Evolutionary conservation across 495 filamentous ascomycete genomes (phyloP).

Genomic region (Extremus antarcticus): DNA sequence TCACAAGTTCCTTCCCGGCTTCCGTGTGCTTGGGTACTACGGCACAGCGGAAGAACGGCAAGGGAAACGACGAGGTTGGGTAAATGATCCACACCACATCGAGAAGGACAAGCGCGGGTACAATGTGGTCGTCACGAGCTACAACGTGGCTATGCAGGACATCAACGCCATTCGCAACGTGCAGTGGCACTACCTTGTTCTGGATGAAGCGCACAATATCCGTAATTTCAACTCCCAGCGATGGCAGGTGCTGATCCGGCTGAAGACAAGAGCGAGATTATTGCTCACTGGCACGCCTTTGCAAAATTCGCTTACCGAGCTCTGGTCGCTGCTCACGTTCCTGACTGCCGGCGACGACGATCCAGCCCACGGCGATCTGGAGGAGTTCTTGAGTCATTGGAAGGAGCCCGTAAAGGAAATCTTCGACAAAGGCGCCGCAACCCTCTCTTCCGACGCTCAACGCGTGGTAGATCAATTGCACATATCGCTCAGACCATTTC

Average conservation of each 20-base stretch:
- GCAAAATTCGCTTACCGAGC: conserved; percentile 91
- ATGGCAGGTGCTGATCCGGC: conserved; percentile 89
- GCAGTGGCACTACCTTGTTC: conserved; percentile 96
- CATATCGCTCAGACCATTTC: conserved; percentile 81
- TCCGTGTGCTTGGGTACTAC: conserved; percentile 97
- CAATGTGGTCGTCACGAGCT: conserved; percentile 96
- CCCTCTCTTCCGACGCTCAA: conserved; percentile 85
- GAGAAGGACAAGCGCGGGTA: conserved; percentile 49
- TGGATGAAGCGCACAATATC: conserved; percentile 99
- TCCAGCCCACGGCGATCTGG: conserved; percentile 52
- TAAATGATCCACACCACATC: conserved; percentile 43
- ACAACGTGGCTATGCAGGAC: conserved; percentile 90
- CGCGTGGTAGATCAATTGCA: conserved; percentile 84
- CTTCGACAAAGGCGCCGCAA: conserved; percentile 82
- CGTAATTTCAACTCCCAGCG: conserved; percentile 97
- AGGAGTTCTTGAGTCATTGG: conserved; percentile 91
- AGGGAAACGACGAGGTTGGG: conserved; percentile 83
- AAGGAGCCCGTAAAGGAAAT: conserved; percentile 88
- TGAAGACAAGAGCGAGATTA: conserved; percentile 76
- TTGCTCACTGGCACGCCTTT: conserved; percentile 91
- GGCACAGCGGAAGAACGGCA: conserved; percentile 85
- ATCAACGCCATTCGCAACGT: conserved; percentile 83
- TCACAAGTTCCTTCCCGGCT: conserved; percentile 97
- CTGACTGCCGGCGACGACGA: conserved; percentile 67
- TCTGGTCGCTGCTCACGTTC: conserved; percentile 97